Percentiles rank a stretch among this genome's conserved stretches.
These are phyloP conservation scores for Candida pseudoviswanathii DNA, from an alignment of 1,139 yeast species.

Conservation along the genomic window DNA sequence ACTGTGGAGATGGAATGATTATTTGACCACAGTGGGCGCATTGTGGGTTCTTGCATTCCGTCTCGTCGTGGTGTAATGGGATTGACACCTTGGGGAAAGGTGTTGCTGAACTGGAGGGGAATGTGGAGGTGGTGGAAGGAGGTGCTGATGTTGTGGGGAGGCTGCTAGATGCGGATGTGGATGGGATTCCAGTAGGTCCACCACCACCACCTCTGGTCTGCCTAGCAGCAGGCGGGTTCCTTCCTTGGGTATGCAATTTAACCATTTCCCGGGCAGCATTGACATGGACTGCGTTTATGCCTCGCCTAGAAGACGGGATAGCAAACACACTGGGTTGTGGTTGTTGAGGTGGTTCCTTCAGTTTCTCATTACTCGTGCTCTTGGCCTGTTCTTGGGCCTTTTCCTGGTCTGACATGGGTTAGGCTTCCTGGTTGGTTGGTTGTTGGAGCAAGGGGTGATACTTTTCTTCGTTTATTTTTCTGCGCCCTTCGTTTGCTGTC, in stretches of 20 bases:
- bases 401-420: not conserved
- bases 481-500: not conserved
- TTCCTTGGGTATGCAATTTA: conserved; percentile 38
- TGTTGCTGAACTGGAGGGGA: conserved; percentile 5
- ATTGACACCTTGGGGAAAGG: conserved; percentile 10
- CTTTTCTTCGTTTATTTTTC: not conserved
- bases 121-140: conserved; percentile 4
- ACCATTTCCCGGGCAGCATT: conserved; percentile 68
- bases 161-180: not conserved
- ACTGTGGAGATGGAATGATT: conserved; percentile 72
- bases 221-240: conserved; percentile 27
- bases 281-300: conserved; percentile 59
- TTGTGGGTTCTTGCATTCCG: conserved; percentile 50
- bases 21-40: conserved; percentile 70
- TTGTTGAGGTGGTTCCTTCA: not conserved
- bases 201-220: conserved; percentile 6
- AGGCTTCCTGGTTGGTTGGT: not conserved
- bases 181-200: not conserved
- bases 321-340: conserved; percentile 6
- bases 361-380: conserved; percentile 2
- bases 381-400: not conserved
- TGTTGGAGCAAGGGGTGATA: not conserved
- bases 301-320: conserved; percentile 19
- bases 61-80: conserved; percentile 9
- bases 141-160: not conserved